Evolutionary conservation across 2,329 filamentous ascomycete genomes (phyloP), one percentile per base, ranked within the genome.

Genomic region (Ceratocystis huliohia): DNA sequence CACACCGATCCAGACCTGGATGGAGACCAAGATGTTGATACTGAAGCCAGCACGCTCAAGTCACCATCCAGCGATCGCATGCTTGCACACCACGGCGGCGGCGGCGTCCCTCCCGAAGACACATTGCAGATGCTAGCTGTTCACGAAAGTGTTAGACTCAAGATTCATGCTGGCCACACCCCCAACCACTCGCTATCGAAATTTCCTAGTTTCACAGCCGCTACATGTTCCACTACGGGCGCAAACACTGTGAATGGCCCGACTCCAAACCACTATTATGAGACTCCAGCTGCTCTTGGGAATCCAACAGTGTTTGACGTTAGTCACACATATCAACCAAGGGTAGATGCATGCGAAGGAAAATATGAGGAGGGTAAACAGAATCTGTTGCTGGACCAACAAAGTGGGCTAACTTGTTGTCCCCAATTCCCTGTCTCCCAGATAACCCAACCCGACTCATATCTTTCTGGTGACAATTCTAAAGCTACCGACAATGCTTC

Each of bases 91-190:
- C 74, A 20, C 4, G 10, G 37, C 37, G 37, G 37, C 37, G 37
- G n/a, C 66, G 69, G 22, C 71, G 68, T 64, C 30, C 61, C 46
- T 20, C 45, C 25, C 20, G 75, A 77, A 45, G 74, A 77, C 64
- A 80, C 80, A 2, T 73, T 80, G 64, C 74, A 80, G 69, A 76
- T 76, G 7, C 74, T 83, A 45, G 76, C 75, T 28, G 79, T 79
- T 6, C 76, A 78, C 5, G 82, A 81, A 70, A 76, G 77, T 56
- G 76, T 75, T 62, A 78, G 84, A 57, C 78, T 85, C 50, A 84
- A 79, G 0, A 82, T 86, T 79, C 80, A 86, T 72, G 84, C 84
- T 22, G 84, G 84, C 0, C 84, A 86, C 72, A 86, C 84, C 1
- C 84, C 84, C 5, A 85, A 79, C 63, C 83, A 85, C 71, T 84